Evolutionary conservation across 441 rosid species (phyloP).

Genomic region (Corymbia calophylla): DNA sequence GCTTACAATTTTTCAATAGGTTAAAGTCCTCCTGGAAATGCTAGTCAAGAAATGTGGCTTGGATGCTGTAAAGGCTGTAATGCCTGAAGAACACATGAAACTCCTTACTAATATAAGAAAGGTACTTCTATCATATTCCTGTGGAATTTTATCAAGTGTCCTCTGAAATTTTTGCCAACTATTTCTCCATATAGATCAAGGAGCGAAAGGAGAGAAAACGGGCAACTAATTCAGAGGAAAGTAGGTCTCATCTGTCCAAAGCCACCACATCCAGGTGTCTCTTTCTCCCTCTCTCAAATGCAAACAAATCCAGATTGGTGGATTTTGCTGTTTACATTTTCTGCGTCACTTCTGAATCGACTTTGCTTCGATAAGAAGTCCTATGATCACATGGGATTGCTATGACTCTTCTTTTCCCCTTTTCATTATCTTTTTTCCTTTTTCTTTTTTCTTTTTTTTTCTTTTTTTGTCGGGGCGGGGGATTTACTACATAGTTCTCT

Average conservation of each 20-base stretch:
- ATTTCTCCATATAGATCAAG: constrained; percentile 46
- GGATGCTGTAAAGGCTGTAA: constrained; percentile 90
- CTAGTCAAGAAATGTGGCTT: constrained; percentile 89
- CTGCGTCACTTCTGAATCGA: not conserved
- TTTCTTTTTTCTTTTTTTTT: not conserved
- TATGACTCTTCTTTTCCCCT: not conserved
- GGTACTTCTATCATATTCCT: constrained; percentile 29
- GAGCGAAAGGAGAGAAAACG: constrained; percentile 72
- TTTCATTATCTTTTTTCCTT: not conserved
- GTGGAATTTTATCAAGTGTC: not conserved
- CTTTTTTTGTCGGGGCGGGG: not conserved
- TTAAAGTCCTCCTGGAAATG: constrained; percentile 92
- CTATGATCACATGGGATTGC: not conserved
- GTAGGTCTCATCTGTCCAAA: constrained; percentile 58
- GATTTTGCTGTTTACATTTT: not conserved
- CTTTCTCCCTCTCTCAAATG: not conserved
- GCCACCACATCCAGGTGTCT: constrained; percentile 78
- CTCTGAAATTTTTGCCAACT: not conserved
- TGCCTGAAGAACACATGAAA: constrained; percentile 96
- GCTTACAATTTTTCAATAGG: constrained; percentile 25
- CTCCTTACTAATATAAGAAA: constrained; percentile 87
- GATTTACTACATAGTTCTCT: not conserved
- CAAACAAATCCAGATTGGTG: not conserved
- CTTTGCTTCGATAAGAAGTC: not conserved
- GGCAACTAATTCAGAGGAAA: constrained; percentile 51